Base-by-base conservation (phyloP, 176 grass and related monocot species). In the Tillandsia leiboldiana region DNA sequence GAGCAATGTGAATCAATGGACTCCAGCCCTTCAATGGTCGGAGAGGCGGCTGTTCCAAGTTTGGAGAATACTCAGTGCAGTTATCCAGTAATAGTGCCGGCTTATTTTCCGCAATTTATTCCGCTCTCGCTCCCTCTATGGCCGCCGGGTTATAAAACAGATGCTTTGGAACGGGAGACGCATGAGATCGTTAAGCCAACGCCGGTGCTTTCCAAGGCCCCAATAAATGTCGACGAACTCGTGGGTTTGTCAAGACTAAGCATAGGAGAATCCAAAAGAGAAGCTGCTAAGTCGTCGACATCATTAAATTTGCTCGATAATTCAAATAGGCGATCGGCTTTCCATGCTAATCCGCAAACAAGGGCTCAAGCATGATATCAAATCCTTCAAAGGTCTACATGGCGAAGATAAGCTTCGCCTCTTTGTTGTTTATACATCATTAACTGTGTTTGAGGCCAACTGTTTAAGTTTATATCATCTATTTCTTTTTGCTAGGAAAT, bases 111-210 rank as follows among this genome's bases (percentile, higher is more conserved):
- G 70, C 89, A 84, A 22, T 97, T 85, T 71, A 64, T 97, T 67
- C 94, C 83, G 74, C 85, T 92, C 77, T 79, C 89, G 67, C 63
- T 90, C 59, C 94, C 94, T 54, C 78, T 78, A 50, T 97, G 94
- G 94, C 65, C 79, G 70, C 76, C 68, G 64, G 77, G 77, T 80
- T 68, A 82, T 56, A 73, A 81, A 77, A 72, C 68, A 76, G 80
- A 81, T 20, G 68, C 83, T 63, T 54, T 70, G 28, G 83, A 76
- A 50, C 82, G 83, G 71, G 81, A 89, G 74, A 84, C 81, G 2
- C 84, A 97, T 48, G 86, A 92, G 81, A 90, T 97, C 80, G 82
- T 97, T 26, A 97, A 81, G 75, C 93, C 93, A 72, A 83, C 91
- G 56, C 70, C 94, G 1, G 79, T 92, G 76, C 94, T 90, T 70